phyloP scores from a whole-genome alignment of 1,284 basidiomycete species.

The Lignosus rhinocerotis region DNA sequence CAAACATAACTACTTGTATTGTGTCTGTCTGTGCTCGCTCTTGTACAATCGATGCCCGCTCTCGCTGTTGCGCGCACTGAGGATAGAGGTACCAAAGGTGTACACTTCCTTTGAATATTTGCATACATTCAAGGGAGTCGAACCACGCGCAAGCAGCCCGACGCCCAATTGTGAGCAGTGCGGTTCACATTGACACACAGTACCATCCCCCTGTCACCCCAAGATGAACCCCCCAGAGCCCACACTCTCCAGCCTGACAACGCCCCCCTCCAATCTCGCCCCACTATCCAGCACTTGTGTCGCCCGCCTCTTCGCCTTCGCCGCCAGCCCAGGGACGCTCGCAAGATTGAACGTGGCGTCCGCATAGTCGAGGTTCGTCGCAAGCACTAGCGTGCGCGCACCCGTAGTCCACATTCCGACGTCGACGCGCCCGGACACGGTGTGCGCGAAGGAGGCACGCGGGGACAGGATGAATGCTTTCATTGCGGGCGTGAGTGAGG shows the following conservation, averaged over 20 bases:
- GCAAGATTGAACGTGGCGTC: conserved; percentile 27
- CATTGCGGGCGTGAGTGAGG: conserved; percentile 37
- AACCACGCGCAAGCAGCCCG: too few species aligned
- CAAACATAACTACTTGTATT: too few species aligned
- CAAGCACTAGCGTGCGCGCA: conserved; percentile 38
- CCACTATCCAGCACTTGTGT: conserved; percentile 34
- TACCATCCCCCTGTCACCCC: not conserved
- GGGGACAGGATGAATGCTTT: conserved; percentile 42
- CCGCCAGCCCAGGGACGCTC: conserved; percentile 17
- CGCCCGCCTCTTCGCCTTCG: conserved; percentile 2
- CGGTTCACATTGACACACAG: too few species aligned
- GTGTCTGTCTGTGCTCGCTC: too few species aligned
- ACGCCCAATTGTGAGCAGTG: too few species aligned
- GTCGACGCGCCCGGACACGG: conserved; percentile 36
- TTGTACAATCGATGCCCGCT: too few species aligned
- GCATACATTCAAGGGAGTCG: too few species aligned
- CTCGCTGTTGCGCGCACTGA: too few species aligned
- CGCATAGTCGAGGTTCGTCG: conserved; percentile 43
- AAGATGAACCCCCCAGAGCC: conserved; percentile 35
- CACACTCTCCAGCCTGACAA: conserved; percentile 29
- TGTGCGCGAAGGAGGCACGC: conserved; percentile 30
- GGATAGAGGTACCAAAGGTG: too few species aligned
- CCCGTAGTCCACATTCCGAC: conserved; percentile 41
- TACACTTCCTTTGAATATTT: too few species aligned
- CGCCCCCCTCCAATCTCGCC: conserved; percentile 26